Evolutionary conservation across 768 basidiomycete species (phyloP).

Genomic region (Amanita exitialis): DNA sequence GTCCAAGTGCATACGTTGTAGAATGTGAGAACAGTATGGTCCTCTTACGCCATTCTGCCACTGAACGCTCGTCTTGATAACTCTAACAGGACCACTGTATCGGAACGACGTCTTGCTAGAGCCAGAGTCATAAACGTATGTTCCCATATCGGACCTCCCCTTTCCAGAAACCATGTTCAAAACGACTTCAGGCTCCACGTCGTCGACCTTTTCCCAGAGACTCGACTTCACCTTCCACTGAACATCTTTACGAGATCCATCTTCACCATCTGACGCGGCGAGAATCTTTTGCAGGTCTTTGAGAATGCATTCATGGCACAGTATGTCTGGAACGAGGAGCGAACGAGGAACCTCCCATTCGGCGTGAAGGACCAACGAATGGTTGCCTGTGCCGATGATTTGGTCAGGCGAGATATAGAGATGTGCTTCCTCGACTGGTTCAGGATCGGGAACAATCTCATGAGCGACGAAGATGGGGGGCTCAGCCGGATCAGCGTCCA

Average conservation of each 20-base stretch:
- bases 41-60: constrained; percentile 21
- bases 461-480: constrained; percentile 19
- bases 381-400: constrained; percentile 33
- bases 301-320: constrained; percentile 30
- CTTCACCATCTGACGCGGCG: constrained; percentile 16
- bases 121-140: not conserved
- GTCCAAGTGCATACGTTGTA: not conserved
- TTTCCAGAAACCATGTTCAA: not conserved
- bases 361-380: constrained; percentile 41
- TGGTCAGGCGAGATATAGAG: constrained; percentile 33
- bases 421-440: constrained; percentile 29
- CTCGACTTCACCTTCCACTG: constrained; percentile 12
- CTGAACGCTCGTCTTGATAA: constrained; percentile 16
- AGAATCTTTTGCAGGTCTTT: constrained; percentile 17
- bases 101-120: not conserved
- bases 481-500: constrained; percentile 9
- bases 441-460: constrained; percentile 15
- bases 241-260: constrained; percentile 10
- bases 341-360: constrained; percentile 43
- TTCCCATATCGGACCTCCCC: no score
- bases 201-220: not conserved
- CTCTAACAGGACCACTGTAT: constrained; percentile 17
- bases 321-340: constrained; percentile 19
- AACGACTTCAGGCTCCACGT: not conserved
- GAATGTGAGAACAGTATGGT: constrained; percentile 21